These are phyloP conservation scores for Starmerella vaccinii DNA, from an alignment of 805 yeast species.

Conservation along the genomic window DNA sequence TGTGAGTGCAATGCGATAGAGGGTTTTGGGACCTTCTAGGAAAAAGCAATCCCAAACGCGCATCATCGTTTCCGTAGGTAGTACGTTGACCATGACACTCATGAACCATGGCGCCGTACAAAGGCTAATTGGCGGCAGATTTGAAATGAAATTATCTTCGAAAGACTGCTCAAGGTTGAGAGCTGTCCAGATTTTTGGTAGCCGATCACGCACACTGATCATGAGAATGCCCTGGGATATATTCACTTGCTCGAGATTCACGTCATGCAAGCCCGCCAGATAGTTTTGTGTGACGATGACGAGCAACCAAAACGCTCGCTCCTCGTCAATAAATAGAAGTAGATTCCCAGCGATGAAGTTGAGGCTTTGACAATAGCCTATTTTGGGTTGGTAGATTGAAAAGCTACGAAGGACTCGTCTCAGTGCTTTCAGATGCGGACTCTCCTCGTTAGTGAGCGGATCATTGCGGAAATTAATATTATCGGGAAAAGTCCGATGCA, in stretches of 20 bases:
- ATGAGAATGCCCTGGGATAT: conserved; percentile 89
- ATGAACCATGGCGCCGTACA: conserved; percentile 97
- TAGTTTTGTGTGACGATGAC: conserved; percentile 78
- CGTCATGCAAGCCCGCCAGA: conserved; percentile 84
- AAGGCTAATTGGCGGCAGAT: conserved; percentile 80
- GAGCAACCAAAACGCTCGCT: conserved; percentile 89
- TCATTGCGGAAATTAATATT: conserved; percentile 62
- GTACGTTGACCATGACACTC: conserved; percentile 85
- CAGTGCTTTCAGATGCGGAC: conserved; percentile 38
- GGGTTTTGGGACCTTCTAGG: conserved; percentile 79
- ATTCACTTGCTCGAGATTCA: conserved; percentile 85
- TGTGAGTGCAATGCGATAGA: conserved; percentile 74
- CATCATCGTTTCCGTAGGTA: conserved; percentile 80
- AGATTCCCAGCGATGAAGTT: conserved; percentile 85
- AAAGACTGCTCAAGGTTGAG: conserved; percentile 38
- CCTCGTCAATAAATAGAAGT: conserved; percentile 78
- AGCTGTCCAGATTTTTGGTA: conserved; percentile 70
- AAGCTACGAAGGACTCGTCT: conserved; percentile 77
- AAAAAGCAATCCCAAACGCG: conserved; percentile 93
- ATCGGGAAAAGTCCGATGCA: conserved; percentile 92
- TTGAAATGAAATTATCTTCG: conserved; percentile 43
- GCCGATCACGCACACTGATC: conserved; percentile 71
- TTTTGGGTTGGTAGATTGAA: conserved; percentile 73
- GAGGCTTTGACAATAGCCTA: conserved; percentile 93
- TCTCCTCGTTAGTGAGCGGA: conserved; percentile 36